Base-by-base conservation (phyloP, 78 protist species). In the Pirum gemmata region DNA sequence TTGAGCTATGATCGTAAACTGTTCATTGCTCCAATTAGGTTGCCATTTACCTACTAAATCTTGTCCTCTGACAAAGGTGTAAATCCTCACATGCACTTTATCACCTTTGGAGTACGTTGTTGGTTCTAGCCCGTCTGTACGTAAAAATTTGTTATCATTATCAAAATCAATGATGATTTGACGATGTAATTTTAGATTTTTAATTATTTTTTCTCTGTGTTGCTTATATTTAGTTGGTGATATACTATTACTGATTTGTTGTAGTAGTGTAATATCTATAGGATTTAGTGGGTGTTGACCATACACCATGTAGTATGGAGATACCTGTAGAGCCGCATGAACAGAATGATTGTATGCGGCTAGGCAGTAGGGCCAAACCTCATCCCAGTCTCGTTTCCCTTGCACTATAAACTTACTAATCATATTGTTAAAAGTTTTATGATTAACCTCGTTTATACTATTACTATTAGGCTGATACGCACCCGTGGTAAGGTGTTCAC, bases 401-500 rank as follows among this genome's bases (percentile, higher is more conserved):
- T 51, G 5, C 5, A 13, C 5, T 21, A 51, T 51, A 51, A 21
- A 37, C 79, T 76, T 76, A 21, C 35, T 18, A 13, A 76, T 18
- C 34, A 36, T 37, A 76, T 76, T 37, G 79, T 76, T 76, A 37
- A 21, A 37, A 13, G 13, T 13, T 13, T 13, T 36, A 37, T 76
- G 79, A 76, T 13, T 38, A 13, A 2, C 35, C 38, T 76, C 79
- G 2, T 76, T 2, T 13, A 76, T 2, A 2, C 35, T 18, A 37
- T 76, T 76, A 5, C 35, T 76, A 38, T 76, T 36, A 36, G 79
- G 79, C 2, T 76, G 79, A 37, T 76, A 76, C 13, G 79, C 79
- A 21, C 61, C 79, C 37, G 79, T 76, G 2, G 79, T 76, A 21
- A 76, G 79, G 13, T 76, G 37, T 37, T 36, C 37, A 38, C 29